Base-by-base conservation (phyloP, 257 asterid species). In the Coffea eugenioides region DNA sequence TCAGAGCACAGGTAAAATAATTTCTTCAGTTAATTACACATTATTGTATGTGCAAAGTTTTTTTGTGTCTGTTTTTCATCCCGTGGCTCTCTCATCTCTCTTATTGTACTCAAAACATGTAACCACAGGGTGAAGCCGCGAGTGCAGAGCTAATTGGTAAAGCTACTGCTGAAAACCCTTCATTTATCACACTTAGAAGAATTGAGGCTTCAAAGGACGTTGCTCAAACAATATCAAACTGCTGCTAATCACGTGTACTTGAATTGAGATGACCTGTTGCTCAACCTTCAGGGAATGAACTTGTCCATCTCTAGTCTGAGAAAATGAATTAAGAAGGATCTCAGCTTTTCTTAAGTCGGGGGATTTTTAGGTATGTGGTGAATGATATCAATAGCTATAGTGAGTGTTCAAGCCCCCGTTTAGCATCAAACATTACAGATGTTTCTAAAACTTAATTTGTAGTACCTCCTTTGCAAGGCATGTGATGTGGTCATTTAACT, bases 1-100 rank as follows among this genome's bases (percentile, higher is more conserved):
- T 93, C 76, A 89, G 95, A 88, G 97, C 97, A 34, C 95, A 93
- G 97, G 97, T 93, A 79, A 73, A 31, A 57, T 25, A 20, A 18
- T 13, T 57, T 57, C 65, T 57, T 57, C 8, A 57, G 27, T 56
- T 56, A 56, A 23, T 57, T 21, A 9, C 20, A 57, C 27, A 21
- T 57, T 57, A 21, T 57, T 57, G 65, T 57, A 18, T 57, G 21
- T 4, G 5, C 65, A 20, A 57, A 57, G 23, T 14, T 52, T 66
- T 56, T 49, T 74, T 69, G 45, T 77, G 36, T 69, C 8, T n/a
- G 15, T n/a, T 14, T 65, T 25, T 65, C 70, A 27, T 65, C 70
- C 62, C 18, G 23, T 23, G 4, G n/a, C 62, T 6, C 39, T 6
- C 39, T 66, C 20, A 31, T 31, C 46, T 66, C 70, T 65, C 43